Evolutionary conservation across 192 early-diverging fungal genomes (phyloP).

Genomic region (Diversispora epigaea): DNA sequence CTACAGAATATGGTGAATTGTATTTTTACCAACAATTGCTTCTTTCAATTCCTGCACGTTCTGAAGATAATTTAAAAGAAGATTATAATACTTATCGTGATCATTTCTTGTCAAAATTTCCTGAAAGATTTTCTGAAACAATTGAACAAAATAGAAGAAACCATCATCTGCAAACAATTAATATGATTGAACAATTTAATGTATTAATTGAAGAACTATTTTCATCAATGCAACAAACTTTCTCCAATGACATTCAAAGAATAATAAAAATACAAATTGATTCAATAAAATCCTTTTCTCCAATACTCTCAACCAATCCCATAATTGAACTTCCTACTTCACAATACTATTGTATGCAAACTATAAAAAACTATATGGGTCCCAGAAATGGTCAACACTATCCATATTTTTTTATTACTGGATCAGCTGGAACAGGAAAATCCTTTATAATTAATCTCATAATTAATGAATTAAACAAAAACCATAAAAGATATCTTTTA

Average conservation of each 20-base stretch:
- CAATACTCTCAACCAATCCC: no score
- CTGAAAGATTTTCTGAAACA: no score
- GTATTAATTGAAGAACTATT: background rate
- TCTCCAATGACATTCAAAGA: no score
- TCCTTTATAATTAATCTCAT: no score
- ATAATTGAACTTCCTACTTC: no score
- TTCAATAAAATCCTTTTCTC: no score
- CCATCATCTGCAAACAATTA: background rate
- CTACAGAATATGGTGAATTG: background rate
- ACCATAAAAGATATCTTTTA: background rate
- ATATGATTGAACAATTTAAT: background rate
- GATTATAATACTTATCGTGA: background rate
- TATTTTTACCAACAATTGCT: conserved; percentile 10
- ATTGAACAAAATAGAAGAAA: background rate
- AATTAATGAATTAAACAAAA: background rate
- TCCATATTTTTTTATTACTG: no score
- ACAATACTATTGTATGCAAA: no score
- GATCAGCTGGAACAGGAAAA: no score
- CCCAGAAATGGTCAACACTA: no score
- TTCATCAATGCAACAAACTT: background rate
- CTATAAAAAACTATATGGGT: no score
- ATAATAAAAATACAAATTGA: no score
- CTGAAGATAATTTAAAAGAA: background rate
- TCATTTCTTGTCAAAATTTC: background rate
- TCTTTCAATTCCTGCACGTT: background rate